phyloP scores from a whole-genome alignment of 352 stramenopile genomes.

The Globisporangium spinosum region DNA sequence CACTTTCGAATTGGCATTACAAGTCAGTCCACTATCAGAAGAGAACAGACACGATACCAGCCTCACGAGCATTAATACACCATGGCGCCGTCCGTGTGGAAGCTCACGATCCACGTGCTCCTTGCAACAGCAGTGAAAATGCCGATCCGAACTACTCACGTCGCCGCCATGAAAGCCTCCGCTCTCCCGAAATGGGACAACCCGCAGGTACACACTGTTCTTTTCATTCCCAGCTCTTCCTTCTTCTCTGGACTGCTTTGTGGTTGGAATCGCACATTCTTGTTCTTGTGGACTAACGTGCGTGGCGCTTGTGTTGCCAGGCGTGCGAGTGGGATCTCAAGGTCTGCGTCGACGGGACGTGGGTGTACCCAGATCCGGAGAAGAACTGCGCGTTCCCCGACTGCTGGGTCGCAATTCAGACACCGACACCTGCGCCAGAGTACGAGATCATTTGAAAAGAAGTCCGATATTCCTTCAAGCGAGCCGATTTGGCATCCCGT shows the following conservation, averaged over 20 bases:
- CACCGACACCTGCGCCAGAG: not conserved
- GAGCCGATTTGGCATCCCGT: too few relatives aligned
- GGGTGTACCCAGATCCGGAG: conserved; percentile 50
- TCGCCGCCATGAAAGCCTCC: conserved; percentile 5
- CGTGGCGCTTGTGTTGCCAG: conserved; percentile 16
- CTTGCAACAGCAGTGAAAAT: not conserved
- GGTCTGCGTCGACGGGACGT: conserved; percentile 61
- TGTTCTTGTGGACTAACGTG: not conserved
- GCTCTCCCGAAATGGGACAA: conserved; percentile 23
- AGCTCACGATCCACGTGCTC: not conserved
- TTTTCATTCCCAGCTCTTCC: too few relatives aligned
- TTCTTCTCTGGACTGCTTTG: too few relatives aligned
- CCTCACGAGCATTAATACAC: not conserved
- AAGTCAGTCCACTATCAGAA: too few relatives aligned
- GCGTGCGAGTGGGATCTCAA: conserved; percentile 59
- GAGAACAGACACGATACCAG: too few relatives aligned
- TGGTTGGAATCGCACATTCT: not conserved
- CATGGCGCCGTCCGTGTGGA: not conserved
- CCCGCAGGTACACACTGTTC: conserved; percentile 31
- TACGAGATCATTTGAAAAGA: not conserved
- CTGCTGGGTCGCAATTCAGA: conserved; percentile 32
- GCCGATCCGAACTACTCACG: not conserved
- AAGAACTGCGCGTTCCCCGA: conserved; percentile 45
- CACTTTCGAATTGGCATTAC: too few relatives aligned
- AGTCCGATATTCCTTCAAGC: too few relatives aligned